Conservation (phyloP, 2,329 filamentous ascomycete genomes). For the Diaporthe citri region DNA sequence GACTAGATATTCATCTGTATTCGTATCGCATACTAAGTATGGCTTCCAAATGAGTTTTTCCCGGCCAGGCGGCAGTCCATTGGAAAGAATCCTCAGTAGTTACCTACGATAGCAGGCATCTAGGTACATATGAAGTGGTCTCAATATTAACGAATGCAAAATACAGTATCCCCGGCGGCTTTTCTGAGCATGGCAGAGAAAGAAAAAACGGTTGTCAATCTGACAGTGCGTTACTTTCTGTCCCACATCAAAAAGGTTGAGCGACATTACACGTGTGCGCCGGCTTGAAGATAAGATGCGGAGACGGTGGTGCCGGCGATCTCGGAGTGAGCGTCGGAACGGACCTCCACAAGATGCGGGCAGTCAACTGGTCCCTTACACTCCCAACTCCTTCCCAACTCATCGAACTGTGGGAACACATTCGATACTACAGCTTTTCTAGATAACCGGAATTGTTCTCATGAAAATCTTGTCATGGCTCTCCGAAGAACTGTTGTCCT, state of each 20-base stretch:
- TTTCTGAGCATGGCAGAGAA: too few relatives aligned
- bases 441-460: too few relatives aligned
- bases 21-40: neutral
- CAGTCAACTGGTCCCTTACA: neutral
- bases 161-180: too few relatives aligned
- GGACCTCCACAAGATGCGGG: slow-evolving; percentile 1
- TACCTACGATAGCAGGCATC: neutral
- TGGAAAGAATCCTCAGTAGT: neutral
- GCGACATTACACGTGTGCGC: neutral
- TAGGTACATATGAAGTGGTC: neutral
- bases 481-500: neutral
- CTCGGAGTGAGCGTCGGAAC: neutral
- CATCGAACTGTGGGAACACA: neutral
- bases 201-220: too few relatives aligned
- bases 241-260: neutral
- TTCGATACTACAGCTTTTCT: neutral
- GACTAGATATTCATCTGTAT: neutral
- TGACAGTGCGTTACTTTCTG: neutral
- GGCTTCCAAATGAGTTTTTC: neutral
- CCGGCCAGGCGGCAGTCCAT: neutral
- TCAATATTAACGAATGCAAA: too few relatives aligned
- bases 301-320: slow-evolving; percentile 1
- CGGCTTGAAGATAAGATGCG: slow-evolving; percentile 3
- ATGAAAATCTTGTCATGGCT: neutral
- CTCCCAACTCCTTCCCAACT: neutral